Conservation (phyloP, 768 basidiomycete genomes). For the Amanita inopinata region DNA sequence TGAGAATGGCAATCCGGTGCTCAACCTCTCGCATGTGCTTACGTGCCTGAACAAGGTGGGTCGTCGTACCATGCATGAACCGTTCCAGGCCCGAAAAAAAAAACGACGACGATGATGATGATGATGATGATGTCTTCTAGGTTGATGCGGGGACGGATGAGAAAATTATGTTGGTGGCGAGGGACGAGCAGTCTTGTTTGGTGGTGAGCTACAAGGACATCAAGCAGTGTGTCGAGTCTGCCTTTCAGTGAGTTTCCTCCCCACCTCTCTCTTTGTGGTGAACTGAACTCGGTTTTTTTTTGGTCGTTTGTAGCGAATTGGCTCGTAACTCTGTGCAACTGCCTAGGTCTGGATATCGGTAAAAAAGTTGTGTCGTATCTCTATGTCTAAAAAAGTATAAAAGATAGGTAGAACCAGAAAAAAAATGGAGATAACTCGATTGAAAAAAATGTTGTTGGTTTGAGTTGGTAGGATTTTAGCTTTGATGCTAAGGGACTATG, state of each 20-base stretch:
- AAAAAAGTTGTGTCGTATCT: background rate
- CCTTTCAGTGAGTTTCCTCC: conserved; percentile 34
- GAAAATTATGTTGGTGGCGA: conserved; percentile 85
- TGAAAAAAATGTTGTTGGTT: conserved; percentile 22
- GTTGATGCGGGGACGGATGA: conserved; percentile 93
- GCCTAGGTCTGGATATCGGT: conserved; percentile 1
- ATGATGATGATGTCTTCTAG: conserved; percentile 26
- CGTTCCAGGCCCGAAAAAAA: too few relatives aligned
- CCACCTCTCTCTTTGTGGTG: background rate
- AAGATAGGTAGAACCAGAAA: conserved; percentile 68
- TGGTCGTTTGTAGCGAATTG: background rate
- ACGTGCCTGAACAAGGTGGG: conserved; percentile 87
- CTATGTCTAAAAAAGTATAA: too few relatives aligned
- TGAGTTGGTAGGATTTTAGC: background rate
- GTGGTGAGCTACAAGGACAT: conserved; percentile 91
- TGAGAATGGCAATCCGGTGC: conserved; percentile 77
- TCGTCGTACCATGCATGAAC: too few relatives aligned
- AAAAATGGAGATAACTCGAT: conserved; percentile 46
- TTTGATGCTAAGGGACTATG: too few relatives aligned
- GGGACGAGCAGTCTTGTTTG: conserved; percentile 94
- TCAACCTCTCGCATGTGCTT: conserved; percentile 87
- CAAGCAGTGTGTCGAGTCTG: conserved; percentile 73
- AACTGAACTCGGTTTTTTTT: background rate
- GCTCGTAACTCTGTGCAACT: background rate
- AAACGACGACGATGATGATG: too few relatives aligned